Evolutionary conservation across 441 rosid species (phyloP).

Genomic region (Erodium texanum): DNA sequence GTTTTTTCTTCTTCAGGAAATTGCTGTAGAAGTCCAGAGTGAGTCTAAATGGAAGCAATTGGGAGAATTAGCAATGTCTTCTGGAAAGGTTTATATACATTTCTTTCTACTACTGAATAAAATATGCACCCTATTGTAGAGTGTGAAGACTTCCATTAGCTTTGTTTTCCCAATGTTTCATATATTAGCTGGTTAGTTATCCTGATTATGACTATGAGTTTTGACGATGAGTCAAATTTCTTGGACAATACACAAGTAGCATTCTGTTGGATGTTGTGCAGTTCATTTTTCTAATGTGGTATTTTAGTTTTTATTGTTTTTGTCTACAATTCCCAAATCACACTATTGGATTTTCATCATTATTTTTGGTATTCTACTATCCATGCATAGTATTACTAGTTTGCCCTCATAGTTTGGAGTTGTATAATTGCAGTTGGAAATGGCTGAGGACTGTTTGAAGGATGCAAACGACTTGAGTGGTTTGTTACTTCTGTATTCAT

Average conservation of each 20-base stretch:
- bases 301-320: too few species aligned
- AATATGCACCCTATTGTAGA: too few species aligned
- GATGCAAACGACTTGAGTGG: conserved; percentile 88
- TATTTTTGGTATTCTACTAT: too few species aligned
- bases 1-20: conserved; percentile 43
- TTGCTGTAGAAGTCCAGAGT: conserved; percentile 69
- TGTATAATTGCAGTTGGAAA: conserved; percentile 53
- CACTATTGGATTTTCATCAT: too few species aligned
- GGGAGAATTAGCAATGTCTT: conserved; percentile 93
- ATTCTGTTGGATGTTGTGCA: too few species aligned
- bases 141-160: neutral
- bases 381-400: neutral
- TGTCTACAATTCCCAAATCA: too few species aligned
- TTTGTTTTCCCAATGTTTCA: neutral
- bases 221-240: too few species aligned
- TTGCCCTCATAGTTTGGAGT: conserved; percentile 7
- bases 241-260: too few species aligned
- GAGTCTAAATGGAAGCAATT: conserved; percentile 97
- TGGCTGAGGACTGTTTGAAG: conserved; percentile 98
- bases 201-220: too few species aligned
- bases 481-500: conserved; percentile 77
- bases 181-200: neutral
- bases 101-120: conserved; percentile 6
- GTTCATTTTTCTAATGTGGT: too few species aligned
- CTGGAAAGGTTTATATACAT: conserved; percentile 57